These are phyloP conservation scores for Puccinia horiana DNA, from an alignment of 1,284 basidiomycete genomes.

Conservation along the genomic window DNA sequence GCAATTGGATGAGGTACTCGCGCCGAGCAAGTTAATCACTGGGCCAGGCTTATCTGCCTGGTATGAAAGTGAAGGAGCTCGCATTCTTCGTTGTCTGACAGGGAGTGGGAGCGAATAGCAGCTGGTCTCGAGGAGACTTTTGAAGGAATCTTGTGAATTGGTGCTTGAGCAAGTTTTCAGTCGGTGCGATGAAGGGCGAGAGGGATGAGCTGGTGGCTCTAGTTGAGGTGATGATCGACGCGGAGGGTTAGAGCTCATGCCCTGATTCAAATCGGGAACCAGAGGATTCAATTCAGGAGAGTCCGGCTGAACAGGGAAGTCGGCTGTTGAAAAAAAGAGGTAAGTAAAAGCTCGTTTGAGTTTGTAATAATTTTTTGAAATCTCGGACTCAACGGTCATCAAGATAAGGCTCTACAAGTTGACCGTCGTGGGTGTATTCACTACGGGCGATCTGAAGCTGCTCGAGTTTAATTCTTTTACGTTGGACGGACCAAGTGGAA, in stretches of 20 bases:
- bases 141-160: neutral
- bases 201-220: neutral
- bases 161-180: neutral
- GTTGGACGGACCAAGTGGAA: constrained; percentile 72
- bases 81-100: constrained; percentile 19
- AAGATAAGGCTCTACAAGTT: constrained; percentile 37
- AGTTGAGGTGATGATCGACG: constrained; percentile 5
- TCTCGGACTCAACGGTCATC: constrained; percentile 44
- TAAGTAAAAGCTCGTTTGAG: neutral
- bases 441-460: constrained; percentile 26
- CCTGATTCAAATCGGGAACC: neutral
- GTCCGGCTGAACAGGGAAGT: constrained; percentile 38
- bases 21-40: neutral
- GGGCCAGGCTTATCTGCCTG: neutral
- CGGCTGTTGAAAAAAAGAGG: constrained; percentile 24
- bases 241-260: neutral
- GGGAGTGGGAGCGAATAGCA: neutral
- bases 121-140: constrained; percentile 10
- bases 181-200: neutral
- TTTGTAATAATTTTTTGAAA: neutral
- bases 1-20: neutral
- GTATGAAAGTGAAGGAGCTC: constrained; percentile 39
- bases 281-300: neutral
- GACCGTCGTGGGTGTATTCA: constrained; percentile 49
- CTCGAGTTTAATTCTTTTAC: constrained; percentile 62